A percentile compares a stretch with the other conserved stretches of the same genome.
Conservation (phyloP, 345 rosid genomes). For the Physaria fendleri region DNA sequence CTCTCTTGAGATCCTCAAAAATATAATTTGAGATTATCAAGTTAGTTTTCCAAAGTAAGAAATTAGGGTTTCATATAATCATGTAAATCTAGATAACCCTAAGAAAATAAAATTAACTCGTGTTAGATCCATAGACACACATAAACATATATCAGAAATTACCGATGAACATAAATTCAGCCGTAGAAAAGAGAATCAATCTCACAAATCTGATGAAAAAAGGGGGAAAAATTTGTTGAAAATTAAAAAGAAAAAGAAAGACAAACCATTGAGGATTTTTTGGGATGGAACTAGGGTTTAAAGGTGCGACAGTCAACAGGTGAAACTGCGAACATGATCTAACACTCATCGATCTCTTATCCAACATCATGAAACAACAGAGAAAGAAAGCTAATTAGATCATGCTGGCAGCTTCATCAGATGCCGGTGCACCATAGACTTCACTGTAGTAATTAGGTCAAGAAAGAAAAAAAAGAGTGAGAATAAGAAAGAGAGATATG, state of each 20-base stretch:
- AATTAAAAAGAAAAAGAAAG: background rate
- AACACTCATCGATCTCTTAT: constrained; percentile 35
- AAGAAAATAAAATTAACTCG: background rate
- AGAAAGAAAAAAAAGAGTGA: too few species aligned
- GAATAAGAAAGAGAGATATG: too few species aligned
- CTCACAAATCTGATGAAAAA: background rate
- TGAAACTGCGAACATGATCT: constrained; percentile 94
- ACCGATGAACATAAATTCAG: background rate
- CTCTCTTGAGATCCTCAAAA: constrained; percentile 20
- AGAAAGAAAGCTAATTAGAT: constrained; percentile 50
- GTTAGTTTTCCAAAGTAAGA: background rate
- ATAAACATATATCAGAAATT: constrained; percentile 1
- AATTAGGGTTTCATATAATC: constrained; percentile 10
- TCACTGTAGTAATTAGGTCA: constrained; percentile 1
- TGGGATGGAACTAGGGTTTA: constrained; percentile 31
- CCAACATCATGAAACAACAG: constrained; percentile 2
- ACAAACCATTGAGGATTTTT: too few species aligned
- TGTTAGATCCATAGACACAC: background rate
- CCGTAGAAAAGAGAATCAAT: background rate
- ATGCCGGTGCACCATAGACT: constrained; percentile 43
- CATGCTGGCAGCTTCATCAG: constrained; percentile 99
- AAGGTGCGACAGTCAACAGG: constrained; percentile 60
- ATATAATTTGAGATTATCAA: background rate
- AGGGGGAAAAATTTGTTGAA: background rate
- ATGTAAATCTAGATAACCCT: background rate